These are phyloP conservation scores for Cyclanthera cordifolia DNA, from an alignment of 306 rosid species.

Conservation along the genomic window DNA sequence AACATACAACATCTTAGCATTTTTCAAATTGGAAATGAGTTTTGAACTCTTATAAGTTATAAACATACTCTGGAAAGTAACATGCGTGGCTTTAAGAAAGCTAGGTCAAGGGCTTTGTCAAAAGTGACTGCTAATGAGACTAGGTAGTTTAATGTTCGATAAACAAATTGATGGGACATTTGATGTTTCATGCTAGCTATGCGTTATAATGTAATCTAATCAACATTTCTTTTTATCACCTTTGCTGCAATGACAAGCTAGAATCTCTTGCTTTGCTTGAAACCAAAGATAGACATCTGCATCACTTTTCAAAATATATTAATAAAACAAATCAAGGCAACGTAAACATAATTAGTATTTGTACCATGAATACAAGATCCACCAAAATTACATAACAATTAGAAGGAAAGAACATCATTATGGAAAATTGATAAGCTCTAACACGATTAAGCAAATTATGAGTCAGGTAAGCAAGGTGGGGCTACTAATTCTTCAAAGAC, in stretches of 20 bases:
- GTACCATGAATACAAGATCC: conserved; percentile 6
- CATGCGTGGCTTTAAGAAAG: conserved; percentile 9
- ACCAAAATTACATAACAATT: background rate
- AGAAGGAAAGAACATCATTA: conserved; percentile 8
- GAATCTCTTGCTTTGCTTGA: conserved; percentile 14
- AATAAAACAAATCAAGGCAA: background rate
- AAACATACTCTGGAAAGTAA: background rate
- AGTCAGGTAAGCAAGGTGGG: conserved; percentile 3
- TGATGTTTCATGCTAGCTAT: background rate
- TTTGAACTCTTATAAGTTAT: background rate
- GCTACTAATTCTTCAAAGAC: background rate
- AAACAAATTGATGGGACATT: conserved; percentile 12
- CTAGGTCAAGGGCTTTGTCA: background rate
- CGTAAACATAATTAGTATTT: conserved; percentile 1
- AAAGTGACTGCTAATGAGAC: conserved; percentile 8
- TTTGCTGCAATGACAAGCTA: conserved; percentile 12
- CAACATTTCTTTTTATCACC: conserved; percentile 6
- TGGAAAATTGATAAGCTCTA: conserved; percentile 4
- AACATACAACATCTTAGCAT: background rate
- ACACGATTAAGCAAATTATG: conserved; percentile 5
- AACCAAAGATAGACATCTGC: conserved; percentile 6
- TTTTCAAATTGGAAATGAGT: conserved; percentile 1
- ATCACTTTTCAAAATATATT: conserved; percentile 6
- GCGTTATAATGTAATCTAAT: conserved; percentile 1
- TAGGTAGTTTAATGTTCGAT: background rate